Evolutionary conservation across 1,284 basidiomycete genomes (phyloP).

Genomic region (Coniferiporia sulphurascens): DNA sequence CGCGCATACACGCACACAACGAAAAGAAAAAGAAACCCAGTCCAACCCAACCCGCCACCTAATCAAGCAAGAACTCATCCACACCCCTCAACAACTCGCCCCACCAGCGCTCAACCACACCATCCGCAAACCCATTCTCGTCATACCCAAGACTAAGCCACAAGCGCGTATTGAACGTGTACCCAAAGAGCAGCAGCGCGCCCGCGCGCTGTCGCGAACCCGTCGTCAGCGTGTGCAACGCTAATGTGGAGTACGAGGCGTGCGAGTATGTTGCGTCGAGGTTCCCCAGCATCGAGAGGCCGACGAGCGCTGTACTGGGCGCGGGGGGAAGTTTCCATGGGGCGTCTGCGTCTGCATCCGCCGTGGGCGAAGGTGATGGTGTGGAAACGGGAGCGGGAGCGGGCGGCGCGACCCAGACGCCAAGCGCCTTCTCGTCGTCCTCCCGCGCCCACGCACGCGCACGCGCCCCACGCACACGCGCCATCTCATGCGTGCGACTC

Average conservation of each 20-base stretch:
- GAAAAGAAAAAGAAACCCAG: neutral
- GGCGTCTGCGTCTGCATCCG: neutral
- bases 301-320: slow-evolving; percentile 61
- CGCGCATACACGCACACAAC: neutral
- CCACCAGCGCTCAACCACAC: slow-evolving; percentile 41
- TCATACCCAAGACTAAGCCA: slow-evolving; percentile 77
- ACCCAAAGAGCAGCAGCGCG: slow-evolving; percentile 71
- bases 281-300: slow-evolving; percentile 73
- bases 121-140: slow-evolving; percentile 60
- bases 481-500: slow-evolving; percentile 58
- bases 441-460: slow-evolving; percentile 63
- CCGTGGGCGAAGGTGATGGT: slow-evolving; percentile 14
- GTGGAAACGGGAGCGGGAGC: slow-evolving; percentile 22
- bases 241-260: slow-evolving; percentile 44
- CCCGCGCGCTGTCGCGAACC: slow-evolving; percentile 70
- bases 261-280: slow-evolving; percentile 76
- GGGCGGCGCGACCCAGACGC: slow-evolving; percentile 37
- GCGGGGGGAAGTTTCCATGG: slow-evolving; percentile 18
- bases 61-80: slow-evolving; percentile 40
- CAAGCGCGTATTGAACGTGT: slow-evolving; percentile 67
- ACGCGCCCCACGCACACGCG: slow-evolving; percentile 51
- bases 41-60: neutral
- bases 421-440: slow-evolving; percentile 59
- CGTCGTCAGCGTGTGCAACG: slow-evolving; percentile 68
- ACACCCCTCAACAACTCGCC: slow-evolving; percentile 49